Evolutionary conservation across 148 eudicot genomes (phyloP).

Genomic region (Chenopodium berlandieri): DNA sequence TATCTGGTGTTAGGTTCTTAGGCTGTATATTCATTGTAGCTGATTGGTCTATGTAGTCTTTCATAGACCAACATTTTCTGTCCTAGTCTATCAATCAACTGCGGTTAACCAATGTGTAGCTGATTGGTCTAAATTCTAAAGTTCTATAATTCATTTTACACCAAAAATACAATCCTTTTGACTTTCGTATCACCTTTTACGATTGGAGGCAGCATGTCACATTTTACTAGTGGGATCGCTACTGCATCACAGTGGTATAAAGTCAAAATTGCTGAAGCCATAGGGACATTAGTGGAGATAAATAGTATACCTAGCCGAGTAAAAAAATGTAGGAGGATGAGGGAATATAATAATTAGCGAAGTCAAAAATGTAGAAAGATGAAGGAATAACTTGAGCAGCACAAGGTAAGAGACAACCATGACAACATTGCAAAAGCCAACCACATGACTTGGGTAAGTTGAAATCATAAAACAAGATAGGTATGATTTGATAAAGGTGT

Average conservation of each 20-base stretch:
- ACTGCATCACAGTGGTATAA: neutral
- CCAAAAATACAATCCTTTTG: too few species aligned
- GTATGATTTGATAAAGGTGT: neutral
- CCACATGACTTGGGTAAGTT: neutral
- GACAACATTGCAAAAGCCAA: neutral
- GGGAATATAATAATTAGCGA: neutral
- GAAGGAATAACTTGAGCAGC: neutral
- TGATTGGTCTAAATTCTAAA: neutral
- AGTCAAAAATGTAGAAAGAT: neutral
- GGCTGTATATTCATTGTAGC: too few species aligned
- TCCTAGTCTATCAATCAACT: too few species aligned
- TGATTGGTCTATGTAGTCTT: too few species aligned
- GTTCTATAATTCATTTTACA: too few species aligned
- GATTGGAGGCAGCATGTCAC: neutral
- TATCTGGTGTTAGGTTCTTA: too few species aligned
- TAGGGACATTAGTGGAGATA: neutral
- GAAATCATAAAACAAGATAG: neutral
- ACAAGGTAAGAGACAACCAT: neutral
- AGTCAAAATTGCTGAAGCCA: neutral
- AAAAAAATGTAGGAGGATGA: neutral
- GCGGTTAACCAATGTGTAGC: neutral
- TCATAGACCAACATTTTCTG: too few species aligned
- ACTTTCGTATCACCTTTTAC: too few species aligned
- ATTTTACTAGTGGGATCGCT: neutral
- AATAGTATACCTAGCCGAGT: neutral